Conservation (phyloP, 2,329 filamentous ascomycete species). For the Fusarium cyanostomum region DNA sequence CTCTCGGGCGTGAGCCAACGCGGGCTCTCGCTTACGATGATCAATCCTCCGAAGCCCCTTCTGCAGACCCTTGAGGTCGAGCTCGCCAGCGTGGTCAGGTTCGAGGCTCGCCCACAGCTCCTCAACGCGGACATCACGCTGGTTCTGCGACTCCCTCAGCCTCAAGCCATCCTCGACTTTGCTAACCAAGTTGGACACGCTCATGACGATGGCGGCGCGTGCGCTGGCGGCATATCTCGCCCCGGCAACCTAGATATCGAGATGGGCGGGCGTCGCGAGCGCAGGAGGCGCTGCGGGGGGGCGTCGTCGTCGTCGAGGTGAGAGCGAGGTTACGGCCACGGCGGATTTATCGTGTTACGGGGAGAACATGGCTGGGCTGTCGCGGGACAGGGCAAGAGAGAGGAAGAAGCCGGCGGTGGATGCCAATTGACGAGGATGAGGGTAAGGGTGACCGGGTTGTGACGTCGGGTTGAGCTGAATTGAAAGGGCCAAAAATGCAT, state of each 20-base stretch:
- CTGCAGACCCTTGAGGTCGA: slow-evolving; percentile 86
- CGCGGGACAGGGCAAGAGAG: slow-evolving; percentile 8
- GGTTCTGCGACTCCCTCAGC: slow-evolving; percentile 78
- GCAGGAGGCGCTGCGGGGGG: slow-evolving; percentile 17
- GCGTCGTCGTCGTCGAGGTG: slow-evolving; percentile 13
- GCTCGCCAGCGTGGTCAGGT: slow-evolving; percentile 76
- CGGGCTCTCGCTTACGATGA: slow-evolving; percentile 71
- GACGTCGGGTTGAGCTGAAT: slow-evolving; percentile 32
- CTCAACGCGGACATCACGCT: slow-evolving; percentile 83
- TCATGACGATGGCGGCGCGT: slow-evolving; percentile 46
- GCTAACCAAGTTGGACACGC: slow-evolving; percentile 58
- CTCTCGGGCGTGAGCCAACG: slow-evolving; percentile 8
- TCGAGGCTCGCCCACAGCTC: slow-evolving; percentile 87
- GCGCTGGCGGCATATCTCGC: slow-evolving; percentile 48
- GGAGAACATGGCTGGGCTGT: slow-evolving; percentile 35
- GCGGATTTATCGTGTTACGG: slow-evolving; percentile 27
- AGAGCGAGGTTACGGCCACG: slow-evolving; percentile 9
- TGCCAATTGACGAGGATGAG: slow-evolving; percentile 30
- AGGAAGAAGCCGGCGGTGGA: slow-evolving; percentile 30
- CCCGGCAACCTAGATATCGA: slow-evolving; percentile 24
- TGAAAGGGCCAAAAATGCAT: slow-evolving; percentile 26
- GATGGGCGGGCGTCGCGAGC: slow-evolving; percentile 19
- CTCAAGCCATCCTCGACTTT: slow-evolving; percentile 71
- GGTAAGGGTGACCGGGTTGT: slow-evolving; percentile 18
- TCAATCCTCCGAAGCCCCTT: slow-evolving; percentile 88